phyloP scores from a whole-genome alignment of 2,329 filamentous ascomycete genomes.

The Botrytis pseudocinerea region DNA sequence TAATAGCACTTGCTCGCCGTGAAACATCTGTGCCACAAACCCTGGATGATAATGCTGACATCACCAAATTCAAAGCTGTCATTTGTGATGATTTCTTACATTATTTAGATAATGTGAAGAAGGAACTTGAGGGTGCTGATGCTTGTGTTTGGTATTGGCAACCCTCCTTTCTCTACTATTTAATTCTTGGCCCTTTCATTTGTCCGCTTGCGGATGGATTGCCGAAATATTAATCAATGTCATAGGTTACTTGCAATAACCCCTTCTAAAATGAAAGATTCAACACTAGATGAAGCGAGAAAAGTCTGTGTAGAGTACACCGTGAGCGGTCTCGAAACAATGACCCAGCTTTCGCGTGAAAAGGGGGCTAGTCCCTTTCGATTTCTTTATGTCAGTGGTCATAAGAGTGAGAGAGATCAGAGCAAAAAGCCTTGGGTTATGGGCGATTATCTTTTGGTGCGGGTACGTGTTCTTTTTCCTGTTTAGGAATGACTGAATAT shows the following conservation, averaged over 20 bases:
- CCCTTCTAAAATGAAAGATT: conserved; percentile 40
- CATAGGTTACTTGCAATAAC: conserved; percentile 48
- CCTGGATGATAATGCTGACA: background rate
- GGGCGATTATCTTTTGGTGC: conserved; percentile 47
- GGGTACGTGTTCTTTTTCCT: conserved; percentile 44
- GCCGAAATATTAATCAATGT: conserved; percentile 22
- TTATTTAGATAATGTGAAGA: conserved; percentile 41
- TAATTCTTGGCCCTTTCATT: background rate
- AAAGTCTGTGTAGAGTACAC: conserved; percentile 47
- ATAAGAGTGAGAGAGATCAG: conserved; percentile 47
- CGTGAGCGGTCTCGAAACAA: conserved; percentile 42
- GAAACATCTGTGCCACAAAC: conserved; percentile 28
- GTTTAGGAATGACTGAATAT: background rate
- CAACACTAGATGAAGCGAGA: conserved; percentile 43
- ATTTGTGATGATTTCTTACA: conserved; percentile 40
- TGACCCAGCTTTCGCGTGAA: conserved; percentile 32
- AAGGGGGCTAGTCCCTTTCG: conserved; percentile 43
- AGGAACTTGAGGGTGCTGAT: conserved; percentile 40
- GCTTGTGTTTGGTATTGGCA: conserved; percentile 44
- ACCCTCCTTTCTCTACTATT: background rate
- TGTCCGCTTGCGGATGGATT: background rate
- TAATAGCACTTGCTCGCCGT: conserved; percentile 39
- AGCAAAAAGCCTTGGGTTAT: conserved; percentile 45
- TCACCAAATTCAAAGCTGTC: conserved; percentile 40
- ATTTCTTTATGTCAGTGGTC: conserved; percentile 54